phyloP scores from a whole-genome alignment of 192 early-diverging fungal species.

The Coemansia sp. region DNA sequence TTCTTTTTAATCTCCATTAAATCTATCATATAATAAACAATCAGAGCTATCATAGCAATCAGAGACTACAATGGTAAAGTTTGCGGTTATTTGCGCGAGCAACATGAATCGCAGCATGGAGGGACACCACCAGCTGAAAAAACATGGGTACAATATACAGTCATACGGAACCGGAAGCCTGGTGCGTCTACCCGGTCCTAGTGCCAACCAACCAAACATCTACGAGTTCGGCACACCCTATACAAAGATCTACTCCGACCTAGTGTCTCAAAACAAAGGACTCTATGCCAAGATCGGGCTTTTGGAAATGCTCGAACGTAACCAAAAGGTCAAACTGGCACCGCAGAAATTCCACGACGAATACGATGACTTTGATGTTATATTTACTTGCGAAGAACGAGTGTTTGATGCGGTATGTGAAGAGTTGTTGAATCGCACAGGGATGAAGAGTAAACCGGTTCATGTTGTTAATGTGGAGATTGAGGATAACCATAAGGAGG shows the following conservation, averaged over 20 bases:
- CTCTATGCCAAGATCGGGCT: conserved; percentile 88
- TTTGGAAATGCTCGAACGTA: conserved; percentile 90
- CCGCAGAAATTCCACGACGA: conserved; percentile 88
- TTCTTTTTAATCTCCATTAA: background rate
- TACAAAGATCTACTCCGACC: conserved; percentile 82
- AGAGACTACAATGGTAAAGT: conserved; percentile 63
- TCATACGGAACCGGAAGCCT: conserved; percentile 92
- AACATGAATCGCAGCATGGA: conserved; percentile 99
- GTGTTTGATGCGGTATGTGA: conserved; percentile 94
- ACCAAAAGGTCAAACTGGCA: conserved; percentile 85
- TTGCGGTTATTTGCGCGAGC: conserved; percentile 94
- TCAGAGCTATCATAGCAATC: background rate
- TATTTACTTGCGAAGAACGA: conserved; percentile 95
- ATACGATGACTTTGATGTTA: conserved; percentile 77
- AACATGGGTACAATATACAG: conserved; percentile 75
- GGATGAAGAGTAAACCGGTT: conserved; percentile 66
- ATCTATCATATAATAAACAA: background rate
- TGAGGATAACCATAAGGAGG: conserved; percentile 91
- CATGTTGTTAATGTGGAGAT: conserved; percentile 98
- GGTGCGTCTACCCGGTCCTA: conserved; percentile 87
- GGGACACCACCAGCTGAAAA: conserved; percentile 77
- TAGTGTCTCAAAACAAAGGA: conserved; percentile 66
- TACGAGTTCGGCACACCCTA: conserved; percentile 94
- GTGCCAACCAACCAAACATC: conserved; percentile 84
- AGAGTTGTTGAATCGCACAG: conserved; percentile 76